Evolutionary conservation across 2,329 filamentous ascomycete species (phyloP).

Genomic region (Waltergamsia citrina): DNA sequence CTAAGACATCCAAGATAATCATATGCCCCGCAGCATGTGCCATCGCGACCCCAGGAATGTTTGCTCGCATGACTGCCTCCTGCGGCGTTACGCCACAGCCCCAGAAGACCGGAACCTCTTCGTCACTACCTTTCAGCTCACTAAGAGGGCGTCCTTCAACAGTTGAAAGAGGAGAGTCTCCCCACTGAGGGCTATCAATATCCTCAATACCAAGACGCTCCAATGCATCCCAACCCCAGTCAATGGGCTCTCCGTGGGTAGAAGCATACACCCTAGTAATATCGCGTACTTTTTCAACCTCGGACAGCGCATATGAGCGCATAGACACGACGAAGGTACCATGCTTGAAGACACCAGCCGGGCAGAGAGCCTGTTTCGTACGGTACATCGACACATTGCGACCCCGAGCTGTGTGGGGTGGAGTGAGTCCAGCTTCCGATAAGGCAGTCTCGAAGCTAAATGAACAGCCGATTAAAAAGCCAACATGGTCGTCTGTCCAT

Average conservation of each 20-base stretch:
- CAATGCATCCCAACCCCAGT: conserved; percentile 53
- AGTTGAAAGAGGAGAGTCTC: conserved; percentile 35
- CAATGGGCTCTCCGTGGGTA: conserved; percentile 56
- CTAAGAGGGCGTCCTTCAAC: conserved; percentile 25
- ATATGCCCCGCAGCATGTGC: conserved; percentile 54
- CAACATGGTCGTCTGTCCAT: conserved; percentile 51
- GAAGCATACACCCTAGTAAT: conserved; percentile 44
- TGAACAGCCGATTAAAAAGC: conserved; percentile 54
- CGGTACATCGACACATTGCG: conserved; percentile 54
- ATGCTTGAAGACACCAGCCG: conserved; percentile 47
- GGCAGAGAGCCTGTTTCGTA: conserved; percentile 44
- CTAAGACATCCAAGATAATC: conserved; percentile 44
- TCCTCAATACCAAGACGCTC: conserved; percentile 42
- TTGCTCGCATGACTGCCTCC: conserved; percentile 49
- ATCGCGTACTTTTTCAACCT: conserved; percentile 41
- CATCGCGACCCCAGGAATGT: conserved; percentile 45
- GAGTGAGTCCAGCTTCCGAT: conserved; percentile 33
- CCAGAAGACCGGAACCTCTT: conserved; percentile 48
- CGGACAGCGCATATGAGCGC: conserved; percentile 41
- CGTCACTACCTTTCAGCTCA: conserved; percentile 21
- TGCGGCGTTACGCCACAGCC: conserved; percentile 60
- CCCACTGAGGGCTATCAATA: conserved; percentile 45
- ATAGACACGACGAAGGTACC: conserved; percentile 53
- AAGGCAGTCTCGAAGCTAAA: conserved; percentile 55
- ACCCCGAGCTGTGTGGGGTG: conserved; percentile 35